Conservation (phyloP, 2,329 filamentous ascomycete genomes). For the Taxawa tesnikishii region DNA sequence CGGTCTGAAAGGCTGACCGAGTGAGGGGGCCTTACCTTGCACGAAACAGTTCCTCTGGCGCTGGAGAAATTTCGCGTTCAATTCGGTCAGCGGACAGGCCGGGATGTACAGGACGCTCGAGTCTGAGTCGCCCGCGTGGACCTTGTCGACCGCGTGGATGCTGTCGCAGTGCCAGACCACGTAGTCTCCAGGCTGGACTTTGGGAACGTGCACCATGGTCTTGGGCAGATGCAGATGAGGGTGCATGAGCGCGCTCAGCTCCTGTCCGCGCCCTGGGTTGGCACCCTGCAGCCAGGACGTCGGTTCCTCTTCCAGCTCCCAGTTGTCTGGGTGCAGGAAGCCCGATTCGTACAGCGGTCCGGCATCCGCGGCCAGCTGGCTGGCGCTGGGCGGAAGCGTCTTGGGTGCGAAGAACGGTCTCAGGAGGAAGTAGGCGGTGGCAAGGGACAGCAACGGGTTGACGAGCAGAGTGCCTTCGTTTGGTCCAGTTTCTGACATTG, state of each 20-base stretch:
- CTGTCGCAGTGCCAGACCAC: conserved; percentile 59
- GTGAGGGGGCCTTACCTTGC: conserved; percentile 27
- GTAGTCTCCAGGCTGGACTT: conserved; percentile 59
- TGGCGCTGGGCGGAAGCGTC: conserved; percentile 21
- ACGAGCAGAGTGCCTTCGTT: conserved; percentile 71
- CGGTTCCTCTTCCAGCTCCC: conserved; percentile 42
- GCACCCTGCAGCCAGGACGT: conserved; percentile 59
- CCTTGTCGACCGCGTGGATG: conserved; percentile 69
- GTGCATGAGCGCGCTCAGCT: conserved; percentile 51
- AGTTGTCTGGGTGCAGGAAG: conserved; percentile 45
- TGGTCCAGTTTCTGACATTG: conserved; percentile 60
- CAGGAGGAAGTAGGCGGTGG: conserved; percentile 69
- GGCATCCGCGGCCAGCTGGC: conserved; percentile 15
- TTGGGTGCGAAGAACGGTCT: conserved; percentile 66
- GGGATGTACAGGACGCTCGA: conserved; percentile 52
- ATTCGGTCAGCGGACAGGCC: conserved; percentile 61
- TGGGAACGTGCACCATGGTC: conserved; percentile 61
- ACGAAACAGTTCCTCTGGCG: conserved; percentile 57
- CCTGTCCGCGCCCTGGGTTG: conserved; percentile 54
- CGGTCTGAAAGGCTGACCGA: no score
- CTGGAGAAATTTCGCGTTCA: conserved; percentile 56
- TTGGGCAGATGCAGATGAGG: conserved; percentile 55
- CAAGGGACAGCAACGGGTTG: conserved; percentile 62
- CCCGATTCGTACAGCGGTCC: conserved; percentile 29
- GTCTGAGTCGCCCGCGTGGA: conserved; percentile 40